Evolutionary conservation across 306 rosid species (phyloP), one percentile per base, ranked within the genome.

Genomic region (Vachellia pachyceras): DNA sequence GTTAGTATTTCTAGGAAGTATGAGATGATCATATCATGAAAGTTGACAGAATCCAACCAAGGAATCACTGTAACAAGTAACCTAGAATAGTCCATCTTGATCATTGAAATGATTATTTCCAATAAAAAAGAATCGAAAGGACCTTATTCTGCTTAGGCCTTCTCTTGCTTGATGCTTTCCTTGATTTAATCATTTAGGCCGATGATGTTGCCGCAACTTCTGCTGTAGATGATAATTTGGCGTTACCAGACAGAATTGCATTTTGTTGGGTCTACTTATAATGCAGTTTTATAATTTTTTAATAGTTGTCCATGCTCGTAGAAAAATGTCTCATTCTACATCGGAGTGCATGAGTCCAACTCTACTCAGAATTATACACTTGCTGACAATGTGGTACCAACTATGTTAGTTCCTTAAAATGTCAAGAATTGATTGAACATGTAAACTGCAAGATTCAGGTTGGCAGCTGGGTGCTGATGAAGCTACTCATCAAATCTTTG

Each of bases 361-460:
- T 37, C 25, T 7, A 39, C 18, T 67, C 13, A 17, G 47, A 18
- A 39, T 67, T 67, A 39, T 66, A 37, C 0, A 47, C 72, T 40
- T 66, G 37, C 46, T 7, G 76, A 10, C 11, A 3, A 14, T 64
- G 42, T 4, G 17, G 44, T 36, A 35, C 10, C 23, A 35, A 35
- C 15, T 64, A 17, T 3, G 12, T 33, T 29, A 17, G 25, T 18
- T 3, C 23, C 23, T 65, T 13, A 64, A 52, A 33, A 73, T 65
- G 57, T 78, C 47, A 41, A 20, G 67, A 17, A 17, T 14, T 36
- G 72, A 65, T 72, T 22, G 37, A 72, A 35, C 76, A 17, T 73
- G 42, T 66, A 54, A 50, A 42, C 36, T 76, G 69, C 60, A 57
- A 72, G 41, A 72, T n/a, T 69, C 37, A 10, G 77, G 40, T 80